Conservation (phyloP, 2,329 filamentous ascomycete species). For the Cercospora janseana region DNA sequence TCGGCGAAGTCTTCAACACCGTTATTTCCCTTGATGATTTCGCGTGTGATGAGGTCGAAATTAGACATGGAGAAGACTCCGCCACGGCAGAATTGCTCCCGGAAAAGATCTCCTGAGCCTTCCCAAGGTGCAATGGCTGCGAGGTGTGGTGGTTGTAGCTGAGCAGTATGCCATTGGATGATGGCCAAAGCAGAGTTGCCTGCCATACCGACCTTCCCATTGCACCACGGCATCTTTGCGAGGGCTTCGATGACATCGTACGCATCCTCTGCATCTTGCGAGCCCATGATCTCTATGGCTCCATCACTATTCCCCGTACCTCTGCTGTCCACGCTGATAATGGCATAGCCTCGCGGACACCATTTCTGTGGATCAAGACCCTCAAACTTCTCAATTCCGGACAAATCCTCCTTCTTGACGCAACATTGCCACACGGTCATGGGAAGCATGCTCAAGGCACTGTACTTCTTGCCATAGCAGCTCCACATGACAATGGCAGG, state of each 20-base stretch:
- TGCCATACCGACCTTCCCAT: constrained; percentile 44
- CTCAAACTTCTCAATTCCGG: constrained; percentile 46
- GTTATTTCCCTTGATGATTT: constrained; percentile 25
- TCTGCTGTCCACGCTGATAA: constrained; percentile 37
- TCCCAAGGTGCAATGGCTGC: constrained; percentile 50
- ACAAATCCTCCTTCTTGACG: constrained; percentile 30
- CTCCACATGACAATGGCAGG: constrained; percentile 49
- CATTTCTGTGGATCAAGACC: constrained; percentile 42
- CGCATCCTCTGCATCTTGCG: constrained; percentile 47
- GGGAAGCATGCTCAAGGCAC: constrained; percentile 41
- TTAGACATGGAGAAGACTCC: constrained; percentile 43
- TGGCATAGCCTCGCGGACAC: constrained; percentile 37
- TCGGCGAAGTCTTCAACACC: constrained; percentile 28
- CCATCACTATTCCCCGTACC: constrained; percentile 39
- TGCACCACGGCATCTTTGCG: constrained; percentile 47
- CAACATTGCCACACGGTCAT: constrained; percentile 44
- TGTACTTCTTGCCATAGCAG: constrained; percentile 48
- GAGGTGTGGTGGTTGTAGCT: constrained; percentile 43
- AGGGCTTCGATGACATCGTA: constrained; percentile 47
- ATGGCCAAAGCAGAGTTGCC: constrained; percentile 48
- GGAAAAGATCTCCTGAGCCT: constrained; percentile 47
- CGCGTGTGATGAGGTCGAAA: constrained; percentile 36
- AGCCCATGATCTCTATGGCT: constrained; percentile 41
- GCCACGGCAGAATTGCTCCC: constrained; percentile 48
- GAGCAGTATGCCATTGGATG: constrained; percentile 43